Evolutionary conservation across 1,139 yeast genomes (phyloP).

Genomic region (Yamadazyma oceani): DNA sequence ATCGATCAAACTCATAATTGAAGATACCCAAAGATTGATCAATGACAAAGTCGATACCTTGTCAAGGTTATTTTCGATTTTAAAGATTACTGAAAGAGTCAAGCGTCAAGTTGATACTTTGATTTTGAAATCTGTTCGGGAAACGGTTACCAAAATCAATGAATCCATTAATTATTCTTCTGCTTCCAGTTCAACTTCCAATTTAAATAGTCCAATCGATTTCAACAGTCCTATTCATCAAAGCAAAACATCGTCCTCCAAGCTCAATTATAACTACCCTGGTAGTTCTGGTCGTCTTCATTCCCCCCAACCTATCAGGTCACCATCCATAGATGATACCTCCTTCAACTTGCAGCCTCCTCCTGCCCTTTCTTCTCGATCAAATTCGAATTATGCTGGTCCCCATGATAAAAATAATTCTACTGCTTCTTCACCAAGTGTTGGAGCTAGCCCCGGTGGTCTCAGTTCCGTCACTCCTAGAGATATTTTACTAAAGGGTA

Average conservation of each 20-base stretch:
- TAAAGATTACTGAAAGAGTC: conserved; percentile 76
- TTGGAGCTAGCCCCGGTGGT: neutral
- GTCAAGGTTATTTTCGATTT: conserved; percentile 72
- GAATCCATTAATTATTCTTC: conserved; percentile 32
- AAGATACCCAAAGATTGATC: conserved; percentile 66
- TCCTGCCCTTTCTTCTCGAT: conserved; percentile 4
- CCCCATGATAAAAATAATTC: neutral
- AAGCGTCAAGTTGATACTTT: conserved; percentile 77
- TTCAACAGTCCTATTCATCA: conserved; percentile 11
- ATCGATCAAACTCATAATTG: conserved; percentile 60
- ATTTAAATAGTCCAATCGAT: conserved; percentile 13
- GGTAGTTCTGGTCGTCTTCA: conserved; percentile 7
- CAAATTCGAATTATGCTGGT: neutral
- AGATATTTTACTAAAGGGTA: conserved; percentile 37
- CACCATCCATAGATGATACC: neutral
- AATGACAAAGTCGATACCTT: conserved; percentile 71
- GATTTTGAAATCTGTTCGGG: conserved; percentile 65
- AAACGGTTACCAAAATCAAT: conserved; percentile 56
- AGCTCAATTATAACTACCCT: conserved; percentile 1
- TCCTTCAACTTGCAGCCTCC: conserved; percentile 14
- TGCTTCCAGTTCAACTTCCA: conserved; percentile 10
- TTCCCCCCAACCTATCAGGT: conserved; percentile 31
- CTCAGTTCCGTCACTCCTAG: conserved; percentile 36
- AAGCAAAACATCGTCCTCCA: conserved; percentile 5
- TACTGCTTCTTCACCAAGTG: neutral